Conservation (phyloP, 2,329 filamentous ascomycete species). For the Arthrobotrys conoides region DNA sequence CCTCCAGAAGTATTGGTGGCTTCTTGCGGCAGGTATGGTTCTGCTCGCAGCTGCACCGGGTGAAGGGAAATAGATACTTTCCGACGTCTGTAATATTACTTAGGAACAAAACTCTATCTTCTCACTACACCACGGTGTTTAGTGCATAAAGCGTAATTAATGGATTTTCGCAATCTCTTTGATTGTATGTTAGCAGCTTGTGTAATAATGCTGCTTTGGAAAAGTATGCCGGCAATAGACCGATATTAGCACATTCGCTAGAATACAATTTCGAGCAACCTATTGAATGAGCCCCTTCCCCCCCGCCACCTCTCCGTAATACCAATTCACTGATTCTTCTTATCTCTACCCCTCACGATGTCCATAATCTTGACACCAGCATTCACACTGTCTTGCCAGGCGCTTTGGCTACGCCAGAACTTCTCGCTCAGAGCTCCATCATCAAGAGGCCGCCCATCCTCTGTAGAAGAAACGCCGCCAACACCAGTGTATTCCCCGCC, state of each 20-base stretch:
- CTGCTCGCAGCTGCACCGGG: constrained; percentile 67
- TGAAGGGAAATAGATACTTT: constrained; percentile 37
- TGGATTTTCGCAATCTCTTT: not conserved
- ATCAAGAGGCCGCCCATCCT: constrained; percentile 42
- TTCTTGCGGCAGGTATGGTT: constrained; percentile 72
- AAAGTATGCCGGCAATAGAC: not conserved
- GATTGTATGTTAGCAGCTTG: constrained; percentile 1
- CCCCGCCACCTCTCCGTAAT: not conserved
- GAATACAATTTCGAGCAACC: not conserved
- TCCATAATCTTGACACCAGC: constrained; percentile 55
- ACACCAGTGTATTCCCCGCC: constrained; percentile 47
- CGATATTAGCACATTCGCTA: not conserved
- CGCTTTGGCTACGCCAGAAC: constrained; percentile 57
- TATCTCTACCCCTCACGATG: constrained; percentile 36
- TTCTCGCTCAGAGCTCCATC: constrained; percentile 54
- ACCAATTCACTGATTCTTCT: constrained; percentile 55
- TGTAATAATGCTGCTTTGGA: constrained; percentile 17
- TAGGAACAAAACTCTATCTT: not conserved
- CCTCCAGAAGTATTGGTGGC: constrained; percentile 80
- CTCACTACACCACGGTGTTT: constrained; percentile 17
- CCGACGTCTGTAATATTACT: constrained; percentile 3
- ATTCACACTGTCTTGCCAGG: constrained; percentile 51
- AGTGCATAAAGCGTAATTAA: not conserved
- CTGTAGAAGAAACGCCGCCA: constrained; percentile 30
- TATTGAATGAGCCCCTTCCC: not conserved